phyloP scores from a whole-genome alignment of 1,284 basidiomycete genomes.

The Rhizoctonia solani region DNA sequence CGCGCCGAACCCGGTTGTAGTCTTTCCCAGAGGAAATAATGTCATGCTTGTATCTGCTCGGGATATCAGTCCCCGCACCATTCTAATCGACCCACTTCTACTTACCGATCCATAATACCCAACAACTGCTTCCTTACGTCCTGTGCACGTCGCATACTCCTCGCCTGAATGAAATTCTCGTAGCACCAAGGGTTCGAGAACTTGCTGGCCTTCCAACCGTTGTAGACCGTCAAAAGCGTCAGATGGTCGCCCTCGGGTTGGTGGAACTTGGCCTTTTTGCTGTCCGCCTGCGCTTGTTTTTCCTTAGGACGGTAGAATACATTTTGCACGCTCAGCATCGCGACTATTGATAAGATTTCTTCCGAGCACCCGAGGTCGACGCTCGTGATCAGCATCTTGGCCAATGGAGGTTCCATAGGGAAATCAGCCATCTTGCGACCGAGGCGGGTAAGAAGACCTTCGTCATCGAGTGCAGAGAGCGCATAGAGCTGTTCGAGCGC shows the following conservation, averaged over 20 bases:
- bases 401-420: slow-evolving; percentile 94
- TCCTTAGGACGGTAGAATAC: slow-evolving; percentile 99
- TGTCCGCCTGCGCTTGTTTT: slow-evolving; percentile 98
- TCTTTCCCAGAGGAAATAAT: slow-evolving; percentile 90
- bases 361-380: slow-evolving; percentile 97
- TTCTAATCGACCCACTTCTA: slow-evolving; percentile 35
- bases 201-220: slow-evolving; percentile 95
- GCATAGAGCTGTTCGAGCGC: slow-evolving; percentile 95
- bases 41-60: slow-evolving; percentile 90
- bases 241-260: slow-evolving; percentile 98
- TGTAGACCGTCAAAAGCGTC: slow-evolving; percentile 94
- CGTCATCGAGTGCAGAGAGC: slow-evolving; percentile 93
- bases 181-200: slow-evolving; percentile 98
- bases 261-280: slow-evolving; percentile 98
- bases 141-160: slow-evolving; percentile 96
- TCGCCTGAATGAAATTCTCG: slow-evolving; percentile 96
- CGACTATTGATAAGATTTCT: slow-evolving; percentile 95
- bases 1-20: slow-evolving; percentile 90
- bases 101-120: slow-evolving; percentile 96
- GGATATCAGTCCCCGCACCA: not conserved
- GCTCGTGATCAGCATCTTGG: slow-evolving; percentile 99
- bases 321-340: slow-evolving; percentile 95
- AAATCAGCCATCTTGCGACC: slow-evolving; percentile 99
- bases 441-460: slow-evolving; percentile 90
- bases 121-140: slow-evolving; percentile 96